These are phyloP conservation scores for Saccharomycopsis sp. DNA, from an alignment of 805 yeast species.

Conservation along the genomic window DNA sequence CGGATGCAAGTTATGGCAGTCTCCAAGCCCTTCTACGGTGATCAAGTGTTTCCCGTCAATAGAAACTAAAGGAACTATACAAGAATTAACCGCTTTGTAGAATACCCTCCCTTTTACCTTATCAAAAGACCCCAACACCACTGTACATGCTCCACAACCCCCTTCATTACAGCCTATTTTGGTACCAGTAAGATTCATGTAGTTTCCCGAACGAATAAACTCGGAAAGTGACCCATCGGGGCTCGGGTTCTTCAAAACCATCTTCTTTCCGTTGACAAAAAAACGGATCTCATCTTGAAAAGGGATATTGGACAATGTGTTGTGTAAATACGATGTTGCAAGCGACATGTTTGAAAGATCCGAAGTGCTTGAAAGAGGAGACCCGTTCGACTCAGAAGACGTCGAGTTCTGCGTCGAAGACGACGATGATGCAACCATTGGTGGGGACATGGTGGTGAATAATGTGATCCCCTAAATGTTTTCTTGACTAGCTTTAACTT, in stretches of 20 bases:
- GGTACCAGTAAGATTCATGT: conserved; percentile 36
- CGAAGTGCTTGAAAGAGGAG: background rate
- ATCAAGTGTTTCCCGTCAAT: conserved; percentile 41
- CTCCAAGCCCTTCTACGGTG: conserved; percentile 44
- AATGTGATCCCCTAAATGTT: conserved; percentile 3
- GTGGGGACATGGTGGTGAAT: background rate
- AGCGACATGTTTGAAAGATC: conserved; percentile 2
- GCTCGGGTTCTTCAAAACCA: conserved; percentile 32
- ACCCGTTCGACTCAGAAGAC: background rate
- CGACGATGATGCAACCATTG: background rate
- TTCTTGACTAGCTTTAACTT: no score
- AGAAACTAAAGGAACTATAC: conserved; percentile 40
- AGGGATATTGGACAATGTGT: conserved; percentile 7
- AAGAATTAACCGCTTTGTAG: conserved; percentile 38
- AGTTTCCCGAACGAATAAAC: conserved; percentile 31
- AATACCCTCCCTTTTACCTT: conserved; percentile 25
- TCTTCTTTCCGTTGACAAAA: conserved; percentile 35
- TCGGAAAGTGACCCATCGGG: conserved; percentile 40
- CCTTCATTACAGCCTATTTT: conserved; percentile 46
- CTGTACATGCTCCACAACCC: conserved; percentile 47
- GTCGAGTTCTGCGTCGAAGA: background rate
- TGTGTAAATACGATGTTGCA: conserved; percentile 8
- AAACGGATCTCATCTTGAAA: conserved; percentile 23
- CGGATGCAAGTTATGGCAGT: conserved; percentile 36
- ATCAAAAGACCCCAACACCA: conserved; percentile 34